These are phyloP conservation scores for Solanum chmielewskii DNA, from an alignment of 257 asterid species.

Conservation along the genomic window DNA sequence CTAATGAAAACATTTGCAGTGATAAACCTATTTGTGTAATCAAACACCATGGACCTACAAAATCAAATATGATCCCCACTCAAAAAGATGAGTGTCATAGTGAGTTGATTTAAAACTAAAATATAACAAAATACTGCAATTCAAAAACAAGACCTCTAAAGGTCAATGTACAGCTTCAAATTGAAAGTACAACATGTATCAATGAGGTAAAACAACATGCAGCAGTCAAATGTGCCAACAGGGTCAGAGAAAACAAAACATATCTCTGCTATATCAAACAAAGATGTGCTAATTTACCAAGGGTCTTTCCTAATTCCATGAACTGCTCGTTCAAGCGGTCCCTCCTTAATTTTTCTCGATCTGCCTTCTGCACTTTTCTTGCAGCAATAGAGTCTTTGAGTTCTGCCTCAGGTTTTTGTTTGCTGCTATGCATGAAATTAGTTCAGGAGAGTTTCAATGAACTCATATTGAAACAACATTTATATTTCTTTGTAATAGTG, in stretches of 20 bases:
- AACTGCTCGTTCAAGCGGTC: slow-evolving; percentile 95
- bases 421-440: background rate
- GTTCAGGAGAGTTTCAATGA: background rate
- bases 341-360: slow-evolving; percentile 92
- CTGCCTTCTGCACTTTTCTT: slow-evolving; percentile 93
- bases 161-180: background rate
- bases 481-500: background rate
- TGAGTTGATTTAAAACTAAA: background rate
- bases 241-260: background rate
- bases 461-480: background rate
- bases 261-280: background rate
- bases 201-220: background rate
- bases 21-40: background rate
- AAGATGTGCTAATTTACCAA: slow-evolving; percentile 39
- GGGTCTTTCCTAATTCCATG: slow-evolving; percentile 70
- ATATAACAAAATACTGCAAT: background rate
- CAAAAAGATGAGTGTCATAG: background rate
- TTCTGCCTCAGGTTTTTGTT: slow-evolving; percentile 58
- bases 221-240: background rate
- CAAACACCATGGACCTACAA: background rate
- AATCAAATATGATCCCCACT: background rate
- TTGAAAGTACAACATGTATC: background rate
- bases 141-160: background rate
- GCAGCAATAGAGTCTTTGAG: slow-evolving; percentile 49
- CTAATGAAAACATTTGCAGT: background rate